Conservation (phyloP, 805 yeast genomes). For the Hanseniaspora clermontiae region DNA sequence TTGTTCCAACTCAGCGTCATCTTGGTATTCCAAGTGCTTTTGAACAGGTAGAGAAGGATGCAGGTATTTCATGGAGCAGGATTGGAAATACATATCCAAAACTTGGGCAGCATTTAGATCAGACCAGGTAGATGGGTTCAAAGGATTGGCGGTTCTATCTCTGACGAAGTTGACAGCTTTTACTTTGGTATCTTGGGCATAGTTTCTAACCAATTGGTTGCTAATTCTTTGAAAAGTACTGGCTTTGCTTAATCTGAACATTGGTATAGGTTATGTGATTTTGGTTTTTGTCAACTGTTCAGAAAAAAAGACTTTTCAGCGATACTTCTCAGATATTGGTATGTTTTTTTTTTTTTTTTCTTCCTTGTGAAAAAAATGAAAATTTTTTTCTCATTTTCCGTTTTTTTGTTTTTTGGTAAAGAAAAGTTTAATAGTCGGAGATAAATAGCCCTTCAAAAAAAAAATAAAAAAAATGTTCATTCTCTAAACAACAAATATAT, state of each 20-base stretch:
- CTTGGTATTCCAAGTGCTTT: constrained; percentile 1
- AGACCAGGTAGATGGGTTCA: constrained; percentile 53
- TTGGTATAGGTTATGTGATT: background rate
- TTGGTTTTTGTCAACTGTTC: no score
- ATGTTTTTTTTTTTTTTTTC: background rate
- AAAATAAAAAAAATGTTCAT: background rate
- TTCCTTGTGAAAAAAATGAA: background rate
- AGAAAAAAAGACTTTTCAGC: no score
- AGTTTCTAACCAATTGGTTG: background rate
- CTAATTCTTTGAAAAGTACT: background rate
- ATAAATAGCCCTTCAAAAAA: background rate
- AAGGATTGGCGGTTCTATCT: constrained; percentile 24
- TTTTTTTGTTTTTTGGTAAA: background rate
- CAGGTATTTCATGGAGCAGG: constrained; percentile 12
- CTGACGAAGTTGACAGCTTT: background rate
- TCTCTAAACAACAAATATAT: background rate
- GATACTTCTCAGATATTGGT: no score
- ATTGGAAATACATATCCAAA: constrained; percentile 40
- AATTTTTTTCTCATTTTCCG: no score
- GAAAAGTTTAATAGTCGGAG: background rate
- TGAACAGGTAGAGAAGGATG: constrained; percentile 3
- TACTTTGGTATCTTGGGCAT: background rate
- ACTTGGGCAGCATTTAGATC: constrained; percentile 50
- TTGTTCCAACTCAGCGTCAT: constrained; percentile 43
- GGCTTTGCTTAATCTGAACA: background rate